Conservation (phyloP, 306 rosid species). For the Pterocarpus macrocarpus region DNA sequence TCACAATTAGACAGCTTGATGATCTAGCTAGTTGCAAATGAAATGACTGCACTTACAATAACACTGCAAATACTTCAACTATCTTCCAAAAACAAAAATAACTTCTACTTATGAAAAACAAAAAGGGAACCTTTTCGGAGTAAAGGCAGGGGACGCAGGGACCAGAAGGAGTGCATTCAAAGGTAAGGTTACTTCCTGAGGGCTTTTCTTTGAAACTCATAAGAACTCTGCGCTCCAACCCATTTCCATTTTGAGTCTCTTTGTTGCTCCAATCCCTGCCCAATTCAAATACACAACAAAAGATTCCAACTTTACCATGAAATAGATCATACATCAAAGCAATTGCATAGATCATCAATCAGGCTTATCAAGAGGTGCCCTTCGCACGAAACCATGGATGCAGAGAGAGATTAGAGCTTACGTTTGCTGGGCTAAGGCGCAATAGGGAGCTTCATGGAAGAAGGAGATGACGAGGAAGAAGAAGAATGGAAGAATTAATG, state of each 20-base stretch:
- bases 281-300: slow-evolving; percentile 44
- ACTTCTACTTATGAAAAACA: background rate
- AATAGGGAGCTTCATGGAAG: slow-evolving; percentile 44
- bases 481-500: slow-evolving; percentile 41
- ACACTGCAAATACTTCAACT: background rate
- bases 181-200: slow-evolving; percentile 73
- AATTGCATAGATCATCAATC: slow-evolving; percentile 37
- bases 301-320: slow-evolving; percentile 36
- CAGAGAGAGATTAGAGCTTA: slow-evolving; percentile 50
- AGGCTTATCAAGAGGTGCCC: background rate
- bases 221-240: slow-evolving; percentile 69
- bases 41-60: background rate
- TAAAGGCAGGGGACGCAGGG: slow-evolving; percentile 91
- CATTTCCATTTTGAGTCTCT: slow-evolving; percentile 46
- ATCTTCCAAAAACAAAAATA: background rate
- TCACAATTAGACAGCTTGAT: slow-evolving; percentile 18
- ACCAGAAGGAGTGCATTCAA: slow-evolving; percentile 91
- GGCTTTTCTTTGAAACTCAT: slow-evolving; percentile 77
- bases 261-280: slow-evolving; percentile 52
- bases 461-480: slow-evolving; percentile 49
- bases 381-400: background rate
- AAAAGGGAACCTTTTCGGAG: slow-evolving; percentile 78
- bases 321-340: slow-evolving; percentile 38
- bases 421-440: slow-evolving; percentile 57
- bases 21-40: slow-evolving; percentile 36